Conservation (phyloP, 306 rosid genomes). For the Casuarina glauca region DNA sequence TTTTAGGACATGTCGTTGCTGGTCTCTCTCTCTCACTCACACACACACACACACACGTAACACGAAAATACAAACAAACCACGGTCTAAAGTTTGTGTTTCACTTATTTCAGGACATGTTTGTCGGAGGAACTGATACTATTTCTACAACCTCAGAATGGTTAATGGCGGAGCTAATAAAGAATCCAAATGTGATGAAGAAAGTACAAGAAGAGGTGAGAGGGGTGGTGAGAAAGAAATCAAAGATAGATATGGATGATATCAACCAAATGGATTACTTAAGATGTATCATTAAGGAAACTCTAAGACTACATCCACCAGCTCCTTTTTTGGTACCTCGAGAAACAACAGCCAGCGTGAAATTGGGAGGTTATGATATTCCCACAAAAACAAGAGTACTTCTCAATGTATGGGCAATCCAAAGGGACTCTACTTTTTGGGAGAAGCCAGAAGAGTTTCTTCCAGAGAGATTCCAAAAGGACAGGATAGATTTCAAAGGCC, state of each 20-base stretch:
- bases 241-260: constrained; percentile 21
- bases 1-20: constrained; percentile 34
- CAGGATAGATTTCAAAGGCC: not conserved
- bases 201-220: constrained; percentile 37
- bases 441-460: constrained; percentile 29
- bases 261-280: constrained; percentile 31
- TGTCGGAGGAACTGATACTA: constrained; percentile 31
- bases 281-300: constrained; percentile 33
- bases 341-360: constrained; percentile 5
- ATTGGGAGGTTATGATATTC: constrained; percentile 26
- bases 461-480: constrained; percentile 33
- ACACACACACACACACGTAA: not conserved
- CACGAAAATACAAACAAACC: not conserved
- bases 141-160: constrained; percentile 29
- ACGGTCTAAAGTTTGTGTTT: not conserved
- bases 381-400: constrained; percentile 14
- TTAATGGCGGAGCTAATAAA: constrained; percentile 33
- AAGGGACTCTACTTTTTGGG: constrained; percentile 35
- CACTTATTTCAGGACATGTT: constrained; percentile 32
- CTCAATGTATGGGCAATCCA: constrained; percentile 35
- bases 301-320: constrained; percentile 36
- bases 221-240: constrained; percentile 22
- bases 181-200: constrained; percentile 29
- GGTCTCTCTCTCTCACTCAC: not conserved
- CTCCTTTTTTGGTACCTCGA: constrained; percentile 30